Evolutionary conservation across 768 basidiomycete species (phyloP).

Genomic region (Coprinopsis sp.): DNA sequence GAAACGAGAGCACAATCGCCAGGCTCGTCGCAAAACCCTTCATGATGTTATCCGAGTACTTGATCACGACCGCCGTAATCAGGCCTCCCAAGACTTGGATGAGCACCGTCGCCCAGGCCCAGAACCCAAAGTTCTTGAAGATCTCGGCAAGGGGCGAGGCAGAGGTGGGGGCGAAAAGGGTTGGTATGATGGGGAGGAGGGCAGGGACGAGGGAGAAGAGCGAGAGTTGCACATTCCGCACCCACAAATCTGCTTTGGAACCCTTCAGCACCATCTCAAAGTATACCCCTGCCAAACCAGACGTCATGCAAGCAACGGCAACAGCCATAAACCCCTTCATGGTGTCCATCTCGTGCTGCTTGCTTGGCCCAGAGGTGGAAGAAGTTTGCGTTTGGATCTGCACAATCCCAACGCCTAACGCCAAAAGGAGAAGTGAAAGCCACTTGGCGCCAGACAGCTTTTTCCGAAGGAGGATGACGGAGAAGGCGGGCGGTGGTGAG

Average conservation of each 20-base stretch:
- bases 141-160: constrained; percentile 51
- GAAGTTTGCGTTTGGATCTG: constrained; percentile 71
- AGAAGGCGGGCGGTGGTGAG: constrained; percentile 93
- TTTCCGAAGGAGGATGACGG: constrained; percentile 76
- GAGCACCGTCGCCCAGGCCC: constrained; percentile 93
- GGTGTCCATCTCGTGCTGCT: constrained; percentile 72
- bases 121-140: constrained; percentile 84
- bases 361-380: constrained; percentile 15
- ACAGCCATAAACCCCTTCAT: constrained; percentile 89
- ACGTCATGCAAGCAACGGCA: constrained; percentile 87
- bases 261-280: constrained; percentile 97
- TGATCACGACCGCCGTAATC: constrained; percentile 93
- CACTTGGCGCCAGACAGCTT: constrained; percentile 73
- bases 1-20: constrained; percentile 91
- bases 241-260: constrained; percentile 87
- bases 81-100: constrained; percentile 92
- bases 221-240: constrained; percentile 93
- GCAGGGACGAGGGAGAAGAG: constrained; percentile 93
- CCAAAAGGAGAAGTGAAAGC: constrained; percentile 83
- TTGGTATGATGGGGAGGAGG: constrained; percentile 76
- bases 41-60: constrained; percentile 91
- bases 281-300: constrained; percentile 94
- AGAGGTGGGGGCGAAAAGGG: constrained; percentile 45
- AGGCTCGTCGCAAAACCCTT: constrained; percentile 98
- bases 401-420: constrained; percentile 89